A percentile compares a stretch with the other conserved stretches of the same genome.
Evolutionary conservation across 352 stramenopile species (phyloP).

Genomic region (Elongisporangium prolatum): DNA sequence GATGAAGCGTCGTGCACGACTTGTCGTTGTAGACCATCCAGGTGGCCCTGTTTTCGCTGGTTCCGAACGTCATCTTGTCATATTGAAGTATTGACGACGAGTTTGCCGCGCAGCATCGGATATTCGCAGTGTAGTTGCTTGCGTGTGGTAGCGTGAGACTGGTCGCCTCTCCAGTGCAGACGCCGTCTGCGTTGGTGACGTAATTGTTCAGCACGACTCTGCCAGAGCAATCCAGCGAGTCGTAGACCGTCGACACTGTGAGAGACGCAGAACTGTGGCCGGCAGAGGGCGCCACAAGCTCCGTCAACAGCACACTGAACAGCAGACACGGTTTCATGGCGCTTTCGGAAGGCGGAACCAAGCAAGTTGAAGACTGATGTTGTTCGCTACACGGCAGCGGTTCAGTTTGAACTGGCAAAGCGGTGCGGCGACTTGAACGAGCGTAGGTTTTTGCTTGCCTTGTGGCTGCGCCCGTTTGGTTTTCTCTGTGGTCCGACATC

Average conservation of each 20-base stretch:
- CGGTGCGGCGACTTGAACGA: too few species aligned
- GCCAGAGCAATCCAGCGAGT: background rate
- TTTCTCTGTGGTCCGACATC: too few species aligned
- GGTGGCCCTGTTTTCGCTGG: background rate
- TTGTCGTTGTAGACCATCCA: background rate
- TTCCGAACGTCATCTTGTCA: background rate
- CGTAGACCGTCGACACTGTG: background rate
- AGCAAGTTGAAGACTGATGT: too few species aligned
- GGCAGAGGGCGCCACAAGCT: background rate
- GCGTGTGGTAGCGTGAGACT: background rate
- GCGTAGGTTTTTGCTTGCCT: too few species aligned
- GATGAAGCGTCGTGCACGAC: background rate
- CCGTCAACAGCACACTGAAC: background rate
- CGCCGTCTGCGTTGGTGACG: background rate
- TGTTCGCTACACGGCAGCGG: too few species aligned
- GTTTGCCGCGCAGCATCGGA: background rate
- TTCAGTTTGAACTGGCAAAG: too few species aligned
- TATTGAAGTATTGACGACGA: background rate
- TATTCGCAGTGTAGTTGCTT: background rate
- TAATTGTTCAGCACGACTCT: background rate
- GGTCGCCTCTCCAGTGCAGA: background rate
- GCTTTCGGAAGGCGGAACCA: too few species aligned
- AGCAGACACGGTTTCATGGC: background rate
- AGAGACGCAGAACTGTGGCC: background rate
- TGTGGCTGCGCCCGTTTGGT: too few species aligned